phyloP scores from a whole-genome alignment of 2,329 filamentous ascomycete genomes.

The Chrysoporthe austroafricana region DNA sequence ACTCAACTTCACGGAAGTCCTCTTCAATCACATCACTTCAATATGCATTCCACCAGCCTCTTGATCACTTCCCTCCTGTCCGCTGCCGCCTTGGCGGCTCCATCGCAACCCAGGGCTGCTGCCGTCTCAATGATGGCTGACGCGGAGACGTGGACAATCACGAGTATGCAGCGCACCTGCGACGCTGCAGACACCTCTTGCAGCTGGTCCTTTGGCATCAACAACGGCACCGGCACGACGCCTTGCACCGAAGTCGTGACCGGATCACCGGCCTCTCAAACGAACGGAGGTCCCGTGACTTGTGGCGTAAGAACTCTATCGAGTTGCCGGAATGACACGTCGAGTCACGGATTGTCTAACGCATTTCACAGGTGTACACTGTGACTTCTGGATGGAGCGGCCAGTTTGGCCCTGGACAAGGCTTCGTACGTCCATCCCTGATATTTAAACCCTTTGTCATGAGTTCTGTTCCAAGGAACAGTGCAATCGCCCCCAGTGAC shows the following conservation, averaged over 20 bases:
- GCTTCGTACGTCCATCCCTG: slow-evolving; percentile 42
- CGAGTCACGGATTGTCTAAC: not conserved
- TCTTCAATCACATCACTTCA: slow-evolving; percentile 20
- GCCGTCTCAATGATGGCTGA: slow-evolving; percentile 36
- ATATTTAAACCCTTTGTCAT: not conserved
- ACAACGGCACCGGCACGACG: slow-evolving; percentile 40
- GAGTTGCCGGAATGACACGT: not conserved
- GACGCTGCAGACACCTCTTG: slow-evolving; percentile 44
- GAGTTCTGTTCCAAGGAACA: no score
- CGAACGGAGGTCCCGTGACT: slow-evolving; percentile 39
- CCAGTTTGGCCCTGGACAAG: slow-evolving; percentile 55
- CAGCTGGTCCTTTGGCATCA: slow-evolving; percentile 47
- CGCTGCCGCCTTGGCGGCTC: slow-evolving; percentile 34
- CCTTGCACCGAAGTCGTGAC: slow-evolving; percentile 41
- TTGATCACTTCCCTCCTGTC: slow-evolving; percentile 36
- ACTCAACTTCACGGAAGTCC: not conserved
- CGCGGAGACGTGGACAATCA: slow-evolving; percentile 44
- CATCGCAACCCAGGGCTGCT: slow-evolving; percentile 32
- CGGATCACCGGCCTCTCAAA: slow-evolving; percentile 41
- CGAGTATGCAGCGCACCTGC: slow-evolving; percentile 44
- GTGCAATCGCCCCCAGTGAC: no score
- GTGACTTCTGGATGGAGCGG: slow-evolving; percentile 59
- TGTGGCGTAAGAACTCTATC: slow-evolving; percentile 44
- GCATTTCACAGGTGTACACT: slow-evolving; percentile 42
- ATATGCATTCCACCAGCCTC: slow-evolving; percentile 42